phyloP scores from a whole-genome alignment of 2,329 filamentous ascomycete genomes.

The Fusarium protoensiforme region DNA sequence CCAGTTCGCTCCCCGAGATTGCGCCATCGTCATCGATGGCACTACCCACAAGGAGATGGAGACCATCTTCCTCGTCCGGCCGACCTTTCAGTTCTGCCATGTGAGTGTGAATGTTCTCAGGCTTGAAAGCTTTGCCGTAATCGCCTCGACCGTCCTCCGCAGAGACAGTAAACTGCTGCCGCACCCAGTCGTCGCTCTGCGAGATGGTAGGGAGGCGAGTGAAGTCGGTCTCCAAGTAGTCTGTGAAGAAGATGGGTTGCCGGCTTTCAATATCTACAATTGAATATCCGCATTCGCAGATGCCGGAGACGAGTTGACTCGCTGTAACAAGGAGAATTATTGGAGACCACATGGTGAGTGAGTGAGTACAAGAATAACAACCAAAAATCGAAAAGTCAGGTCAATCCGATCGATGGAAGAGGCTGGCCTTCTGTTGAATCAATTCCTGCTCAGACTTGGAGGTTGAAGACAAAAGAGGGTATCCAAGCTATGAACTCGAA shows the following conservation, averaged over 20 bases:
- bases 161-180: slow-evolving; percentile 75
- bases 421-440: neutral
- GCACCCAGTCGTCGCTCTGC: slow-evolving; percentile 69
- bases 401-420: neutral
- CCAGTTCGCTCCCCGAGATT: slow-evolving; percentile 73
- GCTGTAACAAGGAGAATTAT: slow-evolving; percentile 11
- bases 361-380: neutral
- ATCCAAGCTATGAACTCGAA: neutral
- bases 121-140: slow-evolving; percentile 72
- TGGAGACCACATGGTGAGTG: slow-evolving; percentile 14
- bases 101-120: slow-evolving; percentile 66
- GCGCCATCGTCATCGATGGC: slow-evolving; percentile 56
- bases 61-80: slow-evolving; percentile 57
- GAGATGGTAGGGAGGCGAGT: slow-evolving; percentile 62
- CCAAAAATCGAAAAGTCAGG: neutral
- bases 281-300: slow-evolving; percentile 80
- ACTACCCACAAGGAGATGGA: slow-evolving; percentile 67
- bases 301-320: slow-evolving; percentile 47
- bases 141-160: slow-evolving; percentile 67
- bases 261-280: slow-evolving; percentile 57
- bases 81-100: slow-evolving; percentile 20
- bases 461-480: neutral
- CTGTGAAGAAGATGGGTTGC: slow-evolving; percentile 68
- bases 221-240: slow-evolving; percentile 79
- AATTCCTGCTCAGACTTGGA: neutral